Evolutionary conservation across 768 basidiomycete genomes (phyloP).

Genomic region (Lyophyllum decastes): DNA sequence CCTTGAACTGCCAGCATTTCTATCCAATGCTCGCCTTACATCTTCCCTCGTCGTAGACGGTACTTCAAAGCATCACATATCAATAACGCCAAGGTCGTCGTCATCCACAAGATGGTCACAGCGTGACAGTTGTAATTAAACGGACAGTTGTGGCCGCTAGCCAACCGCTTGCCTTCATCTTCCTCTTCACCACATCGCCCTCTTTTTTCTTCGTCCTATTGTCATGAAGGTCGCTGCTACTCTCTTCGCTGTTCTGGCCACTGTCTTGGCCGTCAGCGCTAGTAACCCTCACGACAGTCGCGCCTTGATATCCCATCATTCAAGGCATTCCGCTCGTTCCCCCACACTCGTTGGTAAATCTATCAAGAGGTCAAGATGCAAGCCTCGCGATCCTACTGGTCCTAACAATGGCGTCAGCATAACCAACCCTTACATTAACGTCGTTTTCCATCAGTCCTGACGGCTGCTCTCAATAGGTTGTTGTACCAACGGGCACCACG

Average conservation of each 20-base stretch:
- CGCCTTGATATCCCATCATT: slow-evolving; percentile 35
- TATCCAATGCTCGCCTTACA: neutral
- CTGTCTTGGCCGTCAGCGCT: slow-evolving; percentile 33
- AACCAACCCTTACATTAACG: neutral
- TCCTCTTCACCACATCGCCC: slow-evolving; percentile 11
- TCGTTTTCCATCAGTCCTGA: neutral
- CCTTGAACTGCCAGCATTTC: neutral
- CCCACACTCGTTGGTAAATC: slow-evolving; percentile 6
- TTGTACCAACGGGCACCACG: neutral
- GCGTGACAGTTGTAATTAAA: slow-evolving; percentile 17
- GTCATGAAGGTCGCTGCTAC: slow-evolving; percentile 48
- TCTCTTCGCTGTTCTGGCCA: slow-evolving; percentile 37
- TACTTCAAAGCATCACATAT: neutral
- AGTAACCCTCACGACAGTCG: slow-evolving; percentile 29
- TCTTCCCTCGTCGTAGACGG: neutral
- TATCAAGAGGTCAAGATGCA: slow-evolving; percentile 20
- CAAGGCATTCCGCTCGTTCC: slow-evolving; percentile 34
- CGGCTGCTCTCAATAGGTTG: neutral
- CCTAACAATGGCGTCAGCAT: slow-evolving; percentile 1
- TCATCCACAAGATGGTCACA: slow-evolving; percentile 2
- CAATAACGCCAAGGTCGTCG: neutral
- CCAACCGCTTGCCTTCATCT: slow-evolving; percentile 3
- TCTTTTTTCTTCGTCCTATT: slow-evolving; percentile 16
- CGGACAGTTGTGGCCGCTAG: slow-evolving; percentile 5
- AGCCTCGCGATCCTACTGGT: slow-evolving; percentile 9